Percentiles rank a stretch among this genome's conserved stretches.
Conservation (phyloP, 768 basidiomycete species). For the Mycena sanguinolenta region DNA sequence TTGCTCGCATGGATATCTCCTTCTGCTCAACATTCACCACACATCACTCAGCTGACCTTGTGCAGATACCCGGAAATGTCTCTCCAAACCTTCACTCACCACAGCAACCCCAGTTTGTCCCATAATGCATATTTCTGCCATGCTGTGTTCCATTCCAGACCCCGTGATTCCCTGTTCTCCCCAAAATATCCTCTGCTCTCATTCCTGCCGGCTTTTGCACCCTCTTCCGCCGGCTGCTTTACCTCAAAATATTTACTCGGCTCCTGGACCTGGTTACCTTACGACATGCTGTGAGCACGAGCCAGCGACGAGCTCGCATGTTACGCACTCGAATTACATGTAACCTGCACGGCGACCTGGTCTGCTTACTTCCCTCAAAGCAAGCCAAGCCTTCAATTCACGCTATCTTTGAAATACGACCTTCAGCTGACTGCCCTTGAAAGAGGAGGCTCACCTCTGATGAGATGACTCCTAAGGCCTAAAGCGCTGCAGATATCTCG, state of each 20-base stretch:
- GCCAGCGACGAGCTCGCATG: neutral
- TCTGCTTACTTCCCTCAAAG: neutral
- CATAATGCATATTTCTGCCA: too few species aligned
- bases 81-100: too few species aligned
- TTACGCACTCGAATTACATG: conserved; percentile 8
- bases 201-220: neutral
- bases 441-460: neutral
- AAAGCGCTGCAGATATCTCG: neutral
- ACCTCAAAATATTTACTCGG: neutral
- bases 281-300: neutral
- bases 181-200: too few species aligned
- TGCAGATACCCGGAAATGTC: too few species aligned
- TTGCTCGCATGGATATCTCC: too few species aligned
- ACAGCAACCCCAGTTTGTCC: too few species aligned
- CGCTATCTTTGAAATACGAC: neutral
- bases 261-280: neutral
- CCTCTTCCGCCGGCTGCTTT: neutral
- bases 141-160: too few species aligned
- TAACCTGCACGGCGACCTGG: conserved; percentile 10
- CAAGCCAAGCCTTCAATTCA: neutral
- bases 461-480: neutral
- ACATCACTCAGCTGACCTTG: too few species aligned
- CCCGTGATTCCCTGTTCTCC: neutral
- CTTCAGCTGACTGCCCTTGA: too few species aligned
- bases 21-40: too few species aligned